Percentiles rank a stretch among this genome's conserved stretches.
Evolutionary conservation across 2,329 filamentous ascomycete species (phyloP).

Genomic region (Rhexocercosporidium sp.): DNA sequence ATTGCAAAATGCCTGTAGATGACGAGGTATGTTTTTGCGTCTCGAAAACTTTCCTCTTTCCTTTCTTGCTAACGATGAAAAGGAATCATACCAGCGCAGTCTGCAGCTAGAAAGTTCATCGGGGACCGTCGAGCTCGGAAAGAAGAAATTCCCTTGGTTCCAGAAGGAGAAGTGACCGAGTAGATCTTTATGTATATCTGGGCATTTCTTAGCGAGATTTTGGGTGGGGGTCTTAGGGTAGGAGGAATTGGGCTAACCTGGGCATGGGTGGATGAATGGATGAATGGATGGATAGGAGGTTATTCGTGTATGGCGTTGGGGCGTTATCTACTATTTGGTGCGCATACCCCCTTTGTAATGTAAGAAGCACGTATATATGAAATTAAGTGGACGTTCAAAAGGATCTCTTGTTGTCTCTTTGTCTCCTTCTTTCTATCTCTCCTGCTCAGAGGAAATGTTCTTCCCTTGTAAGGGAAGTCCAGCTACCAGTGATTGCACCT

Average conservation of each 20-base stretch:
- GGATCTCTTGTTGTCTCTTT: no score
- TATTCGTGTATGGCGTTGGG: constrained; percentile 16
- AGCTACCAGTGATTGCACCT: no score
- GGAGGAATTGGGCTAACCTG: neutral
- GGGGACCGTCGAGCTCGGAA: constrained; percentile 54
- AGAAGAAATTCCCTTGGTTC: constrained; percentile 72
- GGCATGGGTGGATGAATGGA: neutral
- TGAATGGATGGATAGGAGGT: neutral
- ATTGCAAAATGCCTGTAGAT: constrained; percentile 81
- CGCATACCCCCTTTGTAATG: constrained; percentile 16
- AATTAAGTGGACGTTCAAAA: neutral
- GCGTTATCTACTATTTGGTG: neutral
- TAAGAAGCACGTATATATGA: constrained; percentile 6
- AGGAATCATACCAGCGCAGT: constrained; percentile 70
- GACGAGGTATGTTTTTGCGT: constrained; percentile 74
- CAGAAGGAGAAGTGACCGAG: constrained; percentile 37
- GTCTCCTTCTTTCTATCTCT: no score
- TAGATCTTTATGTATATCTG: neutral
- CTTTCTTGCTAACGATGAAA: neutral
- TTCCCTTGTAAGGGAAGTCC: no score
- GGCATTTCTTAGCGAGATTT: neutral
- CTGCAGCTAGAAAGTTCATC: constrained; percentile 60
- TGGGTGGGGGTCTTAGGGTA: neutral
- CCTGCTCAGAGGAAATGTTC: no score
- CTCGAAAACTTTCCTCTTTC: neutral